Conservation (phyloP, 2,329 filamentous ascomycete genomes). For the Xylariaceae sp. region DNA sequence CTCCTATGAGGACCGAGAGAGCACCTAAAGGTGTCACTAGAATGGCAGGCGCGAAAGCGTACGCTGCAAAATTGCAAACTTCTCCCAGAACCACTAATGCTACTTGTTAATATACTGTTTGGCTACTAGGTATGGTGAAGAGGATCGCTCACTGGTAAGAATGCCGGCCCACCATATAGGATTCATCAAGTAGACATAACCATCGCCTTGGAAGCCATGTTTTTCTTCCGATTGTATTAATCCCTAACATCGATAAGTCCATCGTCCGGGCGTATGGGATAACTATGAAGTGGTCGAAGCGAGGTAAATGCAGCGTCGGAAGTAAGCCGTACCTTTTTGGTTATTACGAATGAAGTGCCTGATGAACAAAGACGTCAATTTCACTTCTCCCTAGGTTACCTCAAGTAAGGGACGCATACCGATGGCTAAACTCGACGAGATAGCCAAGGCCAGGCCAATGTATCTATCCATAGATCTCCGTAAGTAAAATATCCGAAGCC, state of each 20-base stretch:
- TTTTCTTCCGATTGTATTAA: conserved; percentile 85
- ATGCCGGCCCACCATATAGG: conserved; percentile 99
- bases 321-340: conserved; percentile 77
- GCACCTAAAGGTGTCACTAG: conserved; percentile 93
- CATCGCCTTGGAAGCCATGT: conserved; percentile 95
- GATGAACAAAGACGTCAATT: conserved; percentile 12
- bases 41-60: conserved; percentile 98
- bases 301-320: too few relatives aligned
- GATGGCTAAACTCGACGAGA: conserved; percentile 71
- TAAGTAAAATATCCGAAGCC: background rate
- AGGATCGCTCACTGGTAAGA: conserved; percentile 64
- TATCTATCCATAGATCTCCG: conserved; percentile 49
- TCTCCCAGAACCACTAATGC: conserved; percentile 80
- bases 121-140: conserved; percentile 2
- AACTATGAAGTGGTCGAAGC: background rate
- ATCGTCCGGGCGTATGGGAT: background rate
- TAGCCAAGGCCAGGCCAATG: conserved; percentile 70
- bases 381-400: too few relatives aligned
- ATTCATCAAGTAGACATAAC: conserved; percentile 88
- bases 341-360: conserved; percentile 98
- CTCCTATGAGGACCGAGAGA: conserved; percentile 89
- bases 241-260: conserved; percentile 50
- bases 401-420: conserved; percentile 59
- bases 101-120: background rate
- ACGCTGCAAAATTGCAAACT: conserved; percentile 95